phyloP scores from a whole-genome alignment of 1,139 yeast species.

The Saccharomyces hybrid region DNA sequence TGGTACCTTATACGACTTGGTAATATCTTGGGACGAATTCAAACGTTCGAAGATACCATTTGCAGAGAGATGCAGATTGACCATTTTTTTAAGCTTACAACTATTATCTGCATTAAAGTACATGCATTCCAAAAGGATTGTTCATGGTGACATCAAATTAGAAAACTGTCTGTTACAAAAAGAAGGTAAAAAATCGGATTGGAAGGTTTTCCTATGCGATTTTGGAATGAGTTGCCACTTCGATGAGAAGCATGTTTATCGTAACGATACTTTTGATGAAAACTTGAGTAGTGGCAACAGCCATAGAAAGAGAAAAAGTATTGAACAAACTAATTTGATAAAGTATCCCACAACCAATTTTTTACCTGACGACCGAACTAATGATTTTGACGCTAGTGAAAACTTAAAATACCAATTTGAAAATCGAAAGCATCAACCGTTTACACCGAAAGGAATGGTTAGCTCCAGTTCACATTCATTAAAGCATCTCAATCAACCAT shows the following conservation, averaged over 20 bases:
- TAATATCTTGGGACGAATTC: conserved; percentile 56
- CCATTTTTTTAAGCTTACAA: conserved; percentile 36
- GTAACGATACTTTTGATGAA: conserved; percentile 27
- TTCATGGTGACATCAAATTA: conserved; percentile 83
- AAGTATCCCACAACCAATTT: neutral
- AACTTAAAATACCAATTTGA: neutral
- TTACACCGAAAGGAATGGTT: neutral
- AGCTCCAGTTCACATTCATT: neutral
- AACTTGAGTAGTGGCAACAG: neutral
- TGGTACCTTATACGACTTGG: conserved; percentile 77
- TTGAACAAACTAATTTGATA: neutral
- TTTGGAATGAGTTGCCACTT: conserved; percentile 65
- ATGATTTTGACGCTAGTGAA: neutral
- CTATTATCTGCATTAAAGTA: conserved; percentile 57
- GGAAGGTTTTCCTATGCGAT: conserved; percentile 58
- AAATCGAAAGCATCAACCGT: neutral
- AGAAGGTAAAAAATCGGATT: conserved; percentile 33
- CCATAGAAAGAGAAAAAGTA: conserved; percentile 3
- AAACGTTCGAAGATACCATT: conserved; percentile 25
- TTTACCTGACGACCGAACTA: neutral
- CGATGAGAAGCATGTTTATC: conserved; percentile 1
- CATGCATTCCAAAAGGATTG: conserved; percentile 65
- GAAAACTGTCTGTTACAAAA: conserved; percentile 64
- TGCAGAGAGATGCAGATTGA: conserved; percentile 35
- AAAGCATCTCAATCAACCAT: neutral